Percentiles rank a stretch among this genome's conserved stretches.
Conservation (phyloP, 768 basidiomycete species). For the Asterophora parasitica region DNA sequence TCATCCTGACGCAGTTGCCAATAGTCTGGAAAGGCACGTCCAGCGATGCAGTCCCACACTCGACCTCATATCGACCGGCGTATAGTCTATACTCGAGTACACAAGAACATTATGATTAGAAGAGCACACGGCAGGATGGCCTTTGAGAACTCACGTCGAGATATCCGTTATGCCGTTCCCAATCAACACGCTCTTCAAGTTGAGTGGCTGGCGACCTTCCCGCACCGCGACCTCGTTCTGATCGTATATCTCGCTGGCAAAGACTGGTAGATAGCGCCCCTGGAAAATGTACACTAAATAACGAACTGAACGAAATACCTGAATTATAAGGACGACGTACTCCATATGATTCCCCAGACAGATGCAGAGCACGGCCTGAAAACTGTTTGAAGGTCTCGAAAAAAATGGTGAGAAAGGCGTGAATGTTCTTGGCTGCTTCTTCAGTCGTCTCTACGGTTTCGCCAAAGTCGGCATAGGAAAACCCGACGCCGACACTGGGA, state of each 20-base stretch:
- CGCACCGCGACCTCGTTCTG: constrained; percentile 50
- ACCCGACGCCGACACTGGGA: constrained; percentile 61
- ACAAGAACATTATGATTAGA: neutral
- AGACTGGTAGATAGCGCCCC: constrained; percentile 70
- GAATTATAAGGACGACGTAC: constrained; percentile 30
- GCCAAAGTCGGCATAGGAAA: constrained; percentile 65
- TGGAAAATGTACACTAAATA: constrained; percentile 24
- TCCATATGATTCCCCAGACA: constrained; percentile 78
- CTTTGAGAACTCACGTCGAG: constrained; percentile 30
- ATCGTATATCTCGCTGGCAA: constrained; percentile 74
- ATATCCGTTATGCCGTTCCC: constrained; percentile 54
- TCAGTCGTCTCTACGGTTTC: constrained; percentile 72
- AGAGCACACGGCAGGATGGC: constrained; percentile 23
- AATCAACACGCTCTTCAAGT: constrained; percentile 65
- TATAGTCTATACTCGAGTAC: constrained; percentile 30
- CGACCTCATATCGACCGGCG: constrained; percentile 50
- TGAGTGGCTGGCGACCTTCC: constrained; percentile 56
- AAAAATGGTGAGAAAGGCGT: constrained; percentile 74
- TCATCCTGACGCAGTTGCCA: constrained; percentile 56
- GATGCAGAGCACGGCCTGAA: constrained; percentile 60
- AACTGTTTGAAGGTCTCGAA: constrained; percentile 77
- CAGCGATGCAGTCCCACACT: constrained; percentile 54
- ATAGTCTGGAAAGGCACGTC: constrained; percentile 51
- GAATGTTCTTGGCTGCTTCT: constrained; percentile 71
- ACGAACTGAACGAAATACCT: neutral